Percentiles rank a stretch among this genome's conserved stretches.
Conservation (phyloP, 192 early-diverging fungal species). For the Dissophora globulifera region DNA sequence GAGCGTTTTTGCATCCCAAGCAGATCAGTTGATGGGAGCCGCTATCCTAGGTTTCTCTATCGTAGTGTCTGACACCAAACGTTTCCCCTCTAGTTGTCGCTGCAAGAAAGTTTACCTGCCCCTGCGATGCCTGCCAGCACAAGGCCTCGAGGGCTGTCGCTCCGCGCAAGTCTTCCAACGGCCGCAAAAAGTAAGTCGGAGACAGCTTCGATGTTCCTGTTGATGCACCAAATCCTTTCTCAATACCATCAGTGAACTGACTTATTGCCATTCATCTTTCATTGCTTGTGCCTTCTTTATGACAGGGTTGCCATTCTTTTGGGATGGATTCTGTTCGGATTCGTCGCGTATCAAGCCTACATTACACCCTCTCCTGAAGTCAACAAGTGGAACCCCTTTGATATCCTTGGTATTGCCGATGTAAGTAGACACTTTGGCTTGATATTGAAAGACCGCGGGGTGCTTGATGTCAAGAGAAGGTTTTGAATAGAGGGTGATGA, state of each 20-base stretch:
- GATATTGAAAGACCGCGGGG: too few relatives aligned
- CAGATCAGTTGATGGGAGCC: neutral
- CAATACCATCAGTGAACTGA: neutral
- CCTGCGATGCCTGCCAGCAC: conserved; percentile 48
- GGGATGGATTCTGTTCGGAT: conserved; percentile 77
- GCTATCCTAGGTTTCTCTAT: too few relatives aligned
- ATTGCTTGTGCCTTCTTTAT: neutral
- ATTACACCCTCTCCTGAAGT: conserved; percentile 73
- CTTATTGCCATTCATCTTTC: neutral
- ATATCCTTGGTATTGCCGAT: conserved; percentile 84
- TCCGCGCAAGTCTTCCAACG: conserved; percentile 25
- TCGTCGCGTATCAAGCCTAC: conserved; percentile 70
- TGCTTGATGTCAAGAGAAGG: too few relatives aligned
- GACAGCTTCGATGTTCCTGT: neutral
- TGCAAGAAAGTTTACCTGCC: conserved; percentile 34
- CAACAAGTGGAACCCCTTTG: conserved; percentile 93
- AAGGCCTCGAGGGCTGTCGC: conserved; percentile 35
- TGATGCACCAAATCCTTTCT: neutral
- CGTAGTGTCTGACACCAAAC: neutral
- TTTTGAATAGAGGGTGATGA: neutral
- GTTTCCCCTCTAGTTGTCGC: conserved; percentile 3
- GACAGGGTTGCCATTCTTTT: conserved; percentile 58
- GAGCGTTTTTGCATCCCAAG: too few relatives aligned
- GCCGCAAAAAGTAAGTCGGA: conserved; percentile 37
- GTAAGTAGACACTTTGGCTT: conserved; percentile 50